A percentile compares a stretch with the other conserved stretches of the same genome.
phyloP scores from a whole-genome alignment of 2,329 filamentous ascomycete genomes.

The Exophiala calicioides region DNA sequence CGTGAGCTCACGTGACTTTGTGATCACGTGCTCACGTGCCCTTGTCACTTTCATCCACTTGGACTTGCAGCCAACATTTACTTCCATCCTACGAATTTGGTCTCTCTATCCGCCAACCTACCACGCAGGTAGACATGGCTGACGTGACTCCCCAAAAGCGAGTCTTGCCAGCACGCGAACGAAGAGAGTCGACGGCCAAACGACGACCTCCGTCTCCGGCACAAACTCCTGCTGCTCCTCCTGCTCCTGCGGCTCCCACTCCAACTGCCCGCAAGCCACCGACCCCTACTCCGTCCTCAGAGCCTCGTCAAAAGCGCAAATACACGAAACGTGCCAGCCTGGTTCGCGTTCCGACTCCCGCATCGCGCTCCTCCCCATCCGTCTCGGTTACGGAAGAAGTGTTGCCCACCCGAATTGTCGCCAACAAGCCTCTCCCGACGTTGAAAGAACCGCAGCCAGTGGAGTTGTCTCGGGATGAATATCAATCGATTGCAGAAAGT shows the following conservation, averaged over 20 bases:
- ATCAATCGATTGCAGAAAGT: conserved; percentile 62
- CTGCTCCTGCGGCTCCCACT: conserved; percentile 8
- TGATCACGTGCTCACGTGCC: not conserved
- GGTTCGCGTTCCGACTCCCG: conserved; percentile 33
- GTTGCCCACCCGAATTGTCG: conserved; percentile 55
- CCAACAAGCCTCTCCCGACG: conserved; percentile 57
- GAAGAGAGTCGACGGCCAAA: conserved; percentile 47
- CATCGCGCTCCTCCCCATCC: conserved; percentile 34
- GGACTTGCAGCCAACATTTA: not conserved
- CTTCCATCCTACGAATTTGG: not conserved
- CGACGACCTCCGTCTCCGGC: conserved; percentile 40
- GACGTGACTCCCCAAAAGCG: conserved; percentile 46
- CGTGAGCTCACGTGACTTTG: too few relatives aligned
- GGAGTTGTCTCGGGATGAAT: conserved; percentile 53
- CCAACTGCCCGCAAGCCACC: conserved; percentile 25
- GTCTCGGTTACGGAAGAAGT: conserved; percentile 36
- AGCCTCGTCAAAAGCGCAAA: conserved; percentile 38
- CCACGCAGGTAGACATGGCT: conserved; percentile 17
- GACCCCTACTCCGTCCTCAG: conserved; percentile 30
- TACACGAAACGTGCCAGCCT: conserved; percentile 35
- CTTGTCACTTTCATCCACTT: not conserved
- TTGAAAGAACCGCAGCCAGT: conserved; percentile 52
- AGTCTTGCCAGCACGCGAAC: conserved; percentile 44
- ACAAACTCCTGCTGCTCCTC: conserved; percentile 9
- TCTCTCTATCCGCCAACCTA: not conserved